Conservation (phyloP, 495 filamentous ascomycete species). For the Penicillium pancosmium region DNA sequence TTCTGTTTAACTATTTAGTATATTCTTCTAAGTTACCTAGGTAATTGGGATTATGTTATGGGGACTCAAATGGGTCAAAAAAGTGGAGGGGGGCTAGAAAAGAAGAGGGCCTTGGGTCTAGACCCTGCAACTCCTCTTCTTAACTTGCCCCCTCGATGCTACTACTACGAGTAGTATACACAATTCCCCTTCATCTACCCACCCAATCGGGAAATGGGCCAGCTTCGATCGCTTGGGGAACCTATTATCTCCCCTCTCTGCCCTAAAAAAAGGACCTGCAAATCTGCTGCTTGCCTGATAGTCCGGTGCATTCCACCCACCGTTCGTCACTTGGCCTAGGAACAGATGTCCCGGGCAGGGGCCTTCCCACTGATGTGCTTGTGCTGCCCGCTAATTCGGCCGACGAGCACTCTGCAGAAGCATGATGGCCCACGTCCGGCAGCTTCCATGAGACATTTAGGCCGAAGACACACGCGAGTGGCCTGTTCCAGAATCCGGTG, state of each 20-base stretch:
- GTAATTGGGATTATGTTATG: background rate
- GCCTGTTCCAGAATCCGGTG: constrained; percentile 38
- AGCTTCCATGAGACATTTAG: constrained; percentile 36
- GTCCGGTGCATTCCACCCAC: constrained; percentile 30
- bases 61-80: background rate
- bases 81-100: background rate
- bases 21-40: background rate
- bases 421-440: constrained; percentile 29
- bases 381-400: constrained; percentile 30
- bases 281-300: constrained; percentile 3
- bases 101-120: background rate
- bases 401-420: constrained; percentile 24
- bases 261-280: constrained; percentile 6
- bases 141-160: background rate
- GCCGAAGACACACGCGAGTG: constrained; percentile 30
- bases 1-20: background rate
- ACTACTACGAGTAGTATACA: background rate
- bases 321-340: constrained; percentile 24
- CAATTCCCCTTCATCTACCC: background rate
- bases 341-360: constrained; percentile 26
- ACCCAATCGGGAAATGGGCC: background rate
- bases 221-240: background rate
- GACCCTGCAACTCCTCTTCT: background rate
- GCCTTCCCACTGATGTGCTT: constrained; percentile 27
- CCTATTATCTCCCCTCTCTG: background rate